phyloP scores from a whole-genome alignment of 2,329 filamentous ascomycete species.

The Cyclaneusma minus region DNA sequence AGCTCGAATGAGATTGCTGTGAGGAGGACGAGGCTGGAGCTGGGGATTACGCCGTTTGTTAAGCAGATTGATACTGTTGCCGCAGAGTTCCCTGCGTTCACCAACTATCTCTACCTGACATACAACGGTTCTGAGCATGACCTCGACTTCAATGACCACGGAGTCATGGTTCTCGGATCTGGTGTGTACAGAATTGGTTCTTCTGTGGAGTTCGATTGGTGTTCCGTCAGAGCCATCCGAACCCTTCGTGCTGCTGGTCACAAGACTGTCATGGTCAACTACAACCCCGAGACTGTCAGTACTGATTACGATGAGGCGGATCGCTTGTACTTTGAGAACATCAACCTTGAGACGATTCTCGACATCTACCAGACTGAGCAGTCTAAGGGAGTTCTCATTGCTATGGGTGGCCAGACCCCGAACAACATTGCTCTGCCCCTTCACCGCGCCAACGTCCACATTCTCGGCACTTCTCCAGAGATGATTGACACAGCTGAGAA shows the following conservation, averaged over 20 bases:
- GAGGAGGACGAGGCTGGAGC: slow-evolving; percentile 68
- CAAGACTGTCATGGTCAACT: slow-evolving; percentile 87
- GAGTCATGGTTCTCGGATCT: slow-evolving; percentile 90
- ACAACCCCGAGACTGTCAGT: slow-evolving; percentile 77
- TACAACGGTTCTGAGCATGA: slow-evolving; percentile 88
- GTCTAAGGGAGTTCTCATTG: slow-evolving; percentile 73
- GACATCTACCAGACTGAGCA: slow-evolving; percentile 87
- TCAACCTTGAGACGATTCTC: slow-evolving; percentile 75
- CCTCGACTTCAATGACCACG: slow-evolving; percentile 70
- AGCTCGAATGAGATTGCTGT: slow-evolving; percentile 88
- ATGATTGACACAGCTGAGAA: slow-evolving; percentile 99
- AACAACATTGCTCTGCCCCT: slow-evolving; percentile 94
- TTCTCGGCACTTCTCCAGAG: slow-evolving; percentile 89
- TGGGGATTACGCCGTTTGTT: slow-evolving; percentile 73
- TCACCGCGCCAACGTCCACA: slow-evolving; percentile 76
- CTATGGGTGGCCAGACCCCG: slow-evolving; percentile 93
- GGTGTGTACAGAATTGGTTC: slow-evolving; percentile 96
- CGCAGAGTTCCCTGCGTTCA: slow-evolving; percentile 85
- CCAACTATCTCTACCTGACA: slow-evolving; percentile 92
- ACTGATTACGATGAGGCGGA: slow-evolving; percentile 95
- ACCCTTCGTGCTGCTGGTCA: slow-evolving; percentile 70
- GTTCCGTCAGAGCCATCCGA: slow-evolving; percentile 83
- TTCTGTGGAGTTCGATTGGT: slow-evolving; percentile 98
- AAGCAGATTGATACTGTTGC: slow-evolving; percentile 99
- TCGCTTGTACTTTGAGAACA: slow-evolving; percentile 90